Percentiles rank a stretch among this genome's conserved stretches.
These are phyloP conservation scores for Oidiodendron maius DNA, from an alignment of 495 filamentous ascomycete genomes.

Conservation along the genomic window DNA sequence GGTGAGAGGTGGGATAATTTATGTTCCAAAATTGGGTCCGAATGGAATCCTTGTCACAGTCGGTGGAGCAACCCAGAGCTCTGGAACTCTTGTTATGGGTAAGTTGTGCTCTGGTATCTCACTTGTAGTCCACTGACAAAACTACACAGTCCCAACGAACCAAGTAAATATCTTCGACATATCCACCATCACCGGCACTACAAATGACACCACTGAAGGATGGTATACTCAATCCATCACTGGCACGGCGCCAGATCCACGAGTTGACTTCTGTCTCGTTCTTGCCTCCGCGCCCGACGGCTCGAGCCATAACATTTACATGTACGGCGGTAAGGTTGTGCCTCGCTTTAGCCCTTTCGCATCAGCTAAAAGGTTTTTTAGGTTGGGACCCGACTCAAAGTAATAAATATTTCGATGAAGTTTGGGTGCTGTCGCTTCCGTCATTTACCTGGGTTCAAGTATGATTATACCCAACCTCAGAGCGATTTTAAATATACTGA, in stretches of 20 bases:
- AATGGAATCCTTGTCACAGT: too few relatives aligned
- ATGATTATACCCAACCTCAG: too few relatives aligned
- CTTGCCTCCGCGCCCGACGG: constrained; percentile 26
- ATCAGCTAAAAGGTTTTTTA: not conserved
- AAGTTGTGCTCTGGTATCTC: too few relatives aligned
- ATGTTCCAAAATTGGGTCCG: too few relatives aligned
- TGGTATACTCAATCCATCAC: constrained; percentile 32
- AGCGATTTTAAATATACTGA: too few relatives aligned
- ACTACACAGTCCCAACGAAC: constrained; percentile 19
- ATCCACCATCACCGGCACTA: constrained; percentile 22
- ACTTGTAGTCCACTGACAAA: too few relatives aligned
- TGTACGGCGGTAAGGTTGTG: constrained; percentile 4
- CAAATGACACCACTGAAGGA: constrained; percentile 15
- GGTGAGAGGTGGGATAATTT: too few relatives aligned
- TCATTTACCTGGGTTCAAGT: constrained; percentile 31
- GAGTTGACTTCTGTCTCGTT: constrained; percentile 30
- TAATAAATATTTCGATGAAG: constrained; percentile 26
- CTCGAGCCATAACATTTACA: constrained; percentile 23
- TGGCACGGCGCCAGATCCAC: constrained; percentile 25
- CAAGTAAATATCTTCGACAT: constrained; percentile 33
- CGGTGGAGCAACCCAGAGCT: too few relatives aligned
- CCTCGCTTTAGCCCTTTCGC: not conserved
- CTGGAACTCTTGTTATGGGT: too few relatives aligned
- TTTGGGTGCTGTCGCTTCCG: constrained; percentile 31
- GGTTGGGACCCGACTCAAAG: not conserved